Evolutionary conservation across 2,329 filamentous ascomycete species (phyloP).

Genomic region (Dactylellina drechsleri): DNA sequence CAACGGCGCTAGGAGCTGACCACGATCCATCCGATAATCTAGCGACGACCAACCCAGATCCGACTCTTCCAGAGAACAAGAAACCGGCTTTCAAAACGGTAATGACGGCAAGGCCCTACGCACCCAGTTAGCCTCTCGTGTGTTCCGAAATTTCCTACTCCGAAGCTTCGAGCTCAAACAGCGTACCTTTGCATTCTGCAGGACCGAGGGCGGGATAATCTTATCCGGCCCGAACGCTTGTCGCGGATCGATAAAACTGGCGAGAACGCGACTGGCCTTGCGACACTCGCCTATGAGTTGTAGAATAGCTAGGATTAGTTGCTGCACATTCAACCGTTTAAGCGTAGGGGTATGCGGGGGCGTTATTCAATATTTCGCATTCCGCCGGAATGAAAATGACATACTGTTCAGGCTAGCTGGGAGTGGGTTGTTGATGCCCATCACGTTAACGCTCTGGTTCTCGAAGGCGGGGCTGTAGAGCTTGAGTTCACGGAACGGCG

Average conservation of each 20-base stretch:
- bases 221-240: conserved; percentile 97
- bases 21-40: conserved; percentile 79
- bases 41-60: conserved; percentile 82
- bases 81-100: conserved; percentile 89
- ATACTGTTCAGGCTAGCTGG: conserved; percentile 67
- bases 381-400: conserved; percentile 57
- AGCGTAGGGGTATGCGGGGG: conserved; percentile 25
- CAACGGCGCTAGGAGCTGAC: conserved; percentile 84
- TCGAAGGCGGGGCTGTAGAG: neutral
- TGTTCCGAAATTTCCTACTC: neutral
- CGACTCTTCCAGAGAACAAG: conserved; percentile 82
- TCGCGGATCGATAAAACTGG: conserved; percentile 91
- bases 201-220: conserved; percentile 88
- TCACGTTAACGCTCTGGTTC: conserved; percentile 15
- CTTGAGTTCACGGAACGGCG: neutral
- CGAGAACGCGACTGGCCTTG: conserved; percentile 94
- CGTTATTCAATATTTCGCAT: too few relatives aligned
- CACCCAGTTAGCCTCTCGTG: neutral
- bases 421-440: conserved; percentile 67
- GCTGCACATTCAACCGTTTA: neutral
- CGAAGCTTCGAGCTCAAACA: neutral
- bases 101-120: conserved; percentile 79
- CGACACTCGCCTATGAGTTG: conserved; percentile 84
- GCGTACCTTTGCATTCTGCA: conserved; percentile 86
- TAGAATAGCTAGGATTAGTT: neutral